phyloP scores from a whole-genome alignment of 2,329 filamentous ascomycete species.

The Phialocephala sp. region DNA sequence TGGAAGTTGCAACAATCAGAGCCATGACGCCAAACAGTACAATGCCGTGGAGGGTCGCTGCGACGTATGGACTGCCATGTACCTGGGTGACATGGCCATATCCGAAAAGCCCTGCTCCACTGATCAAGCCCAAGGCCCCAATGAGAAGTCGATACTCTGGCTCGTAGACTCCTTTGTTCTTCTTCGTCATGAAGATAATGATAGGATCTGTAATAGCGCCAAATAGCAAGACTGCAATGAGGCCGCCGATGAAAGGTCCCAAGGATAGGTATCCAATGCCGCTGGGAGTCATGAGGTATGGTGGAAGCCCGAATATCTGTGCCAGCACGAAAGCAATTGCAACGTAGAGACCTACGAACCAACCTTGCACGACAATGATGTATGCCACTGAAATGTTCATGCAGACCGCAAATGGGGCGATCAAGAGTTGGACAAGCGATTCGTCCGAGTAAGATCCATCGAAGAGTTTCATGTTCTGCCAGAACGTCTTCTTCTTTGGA shows the following conservation, averaged over 20 bases:
- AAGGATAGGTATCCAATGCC: slow-evolving; percentile 52
- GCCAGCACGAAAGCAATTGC: slow-evolving; percentile 50
- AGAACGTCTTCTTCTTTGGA: slow-evolving; percentile 44
- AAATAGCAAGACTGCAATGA: slow-evolving; percentile 44
- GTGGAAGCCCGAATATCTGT: slow-evolving; percentile 54
- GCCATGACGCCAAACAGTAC: slow-evolving; percentile 37
- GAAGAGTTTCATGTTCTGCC: slow-evolving; percentile 46
- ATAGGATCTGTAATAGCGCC: slow-evolving; percentile 45
- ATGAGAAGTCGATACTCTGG: slow-evolving; percentile 55
- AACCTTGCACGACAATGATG: slow-evolving; percentile 53
- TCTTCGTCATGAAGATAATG: slow-evolving; percentile 51
- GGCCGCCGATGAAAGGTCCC: slow-evolving; percentile 48
- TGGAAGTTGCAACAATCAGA: slow-evolving; percentile 42
- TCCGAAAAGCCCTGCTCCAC: slow-evolving; percentile 47
- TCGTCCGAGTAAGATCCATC: slow-evolving; percentile 46
- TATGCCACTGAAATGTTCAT: slow-evolving; percentile 56
- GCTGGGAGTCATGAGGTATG: slow-evolving; percentile 50
- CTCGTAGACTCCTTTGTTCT: slow-evolving; percentile 58
- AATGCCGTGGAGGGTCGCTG: slow-evolving; percentile 43
- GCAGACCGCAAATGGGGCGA: slow-evolving; percentile 54
- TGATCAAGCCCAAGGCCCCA: slow-evolving; percentile 43
- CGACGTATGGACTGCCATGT: slow-evolving; percentile 38
- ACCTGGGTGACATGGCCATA: slow-evolving; percentile 45
- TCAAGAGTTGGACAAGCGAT: slow-evolving; percentile 45
- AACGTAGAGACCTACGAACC: slow-evolving; percentile 50